Evolutionary conservation across 1,284 basidiomycete genomes (phyloP).

Genomic region (Thecaphora thlaspeos): DNA sequence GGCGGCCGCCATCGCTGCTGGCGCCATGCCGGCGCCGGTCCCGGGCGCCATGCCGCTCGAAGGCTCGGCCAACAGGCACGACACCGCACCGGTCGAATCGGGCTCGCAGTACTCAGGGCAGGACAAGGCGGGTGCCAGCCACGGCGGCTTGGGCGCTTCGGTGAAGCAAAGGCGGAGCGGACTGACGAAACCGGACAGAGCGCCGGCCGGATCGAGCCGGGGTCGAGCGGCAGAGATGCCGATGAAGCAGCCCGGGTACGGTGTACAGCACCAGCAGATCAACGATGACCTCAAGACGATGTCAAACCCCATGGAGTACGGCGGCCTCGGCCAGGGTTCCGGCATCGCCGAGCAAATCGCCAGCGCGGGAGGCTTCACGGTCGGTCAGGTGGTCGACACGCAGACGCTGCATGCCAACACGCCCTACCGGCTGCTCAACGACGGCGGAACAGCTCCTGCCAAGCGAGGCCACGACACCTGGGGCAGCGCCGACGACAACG

Average conservation of each 20-base stretch:
- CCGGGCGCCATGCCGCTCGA: too few relatives aligned
- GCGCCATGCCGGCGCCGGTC: too few relatives aligned
- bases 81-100: too few relatives aligned
- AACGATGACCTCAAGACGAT: constrained; percentile 68
- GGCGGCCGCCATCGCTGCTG: too few relatives aligned
- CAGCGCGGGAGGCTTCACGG: constrained; percentile 18
- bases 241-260: constrained; percentile 83
- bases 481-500: constrained; percentile 7
- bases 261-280: constrained; percentile 86
- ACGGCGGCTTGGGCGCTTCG: too few relatives aligned
- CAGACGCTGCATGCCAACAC: constrained; percentile 34
- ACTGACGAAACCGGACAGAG: constrained; percentile 47
- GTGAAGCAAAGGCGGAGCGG: constrained; percentile 24
- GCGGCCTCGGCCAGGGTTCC: constrained; percentile 2
- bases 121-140: too few relatives aligned
- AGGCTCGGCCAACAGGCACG: too few relatives aligned
- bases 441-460: constrained; percentile 2
- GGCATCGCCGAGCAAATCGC: background rate
- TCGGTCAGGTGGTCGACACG: constrained; percentile 46
- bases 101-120: too few relatives aligned
- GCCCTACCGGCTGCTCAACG: constrained; percentile 15
- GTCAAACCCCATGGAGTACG: constrained; percentile 1
- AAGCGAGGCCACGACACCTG: background rate
- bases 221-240: constrained; percentile 76
- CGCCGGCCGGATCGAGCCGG: constrained; percentile 28